Evolutionary conservation across 768 basidiomycete species (phyloP).

Genomic region (Leccinum ochraceum): DNA sequence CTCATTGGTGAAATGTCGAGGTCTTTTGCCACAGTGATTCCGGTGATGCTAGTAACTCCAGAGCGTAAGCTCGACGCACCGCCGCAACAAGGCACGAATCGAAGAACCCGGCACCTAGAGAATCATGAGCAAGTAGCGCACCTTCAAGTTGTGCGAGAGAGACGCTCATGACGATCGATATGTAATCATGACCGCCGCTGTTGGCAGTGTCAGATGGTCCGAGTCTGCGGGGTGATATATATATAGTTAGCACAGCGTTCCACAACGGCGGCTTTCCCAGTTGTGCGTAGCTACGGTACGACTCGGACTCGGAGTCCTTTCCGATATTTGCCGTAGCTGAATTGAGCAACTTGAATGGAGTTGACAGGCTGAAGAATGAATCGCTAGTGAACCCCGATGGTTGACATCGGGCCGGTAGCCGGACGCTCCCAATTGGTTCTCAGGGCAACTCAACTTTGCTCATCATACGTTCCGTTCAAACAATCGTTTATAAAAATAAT

Average conservation of each 20-base stretch:
- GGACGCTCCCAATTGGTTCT: not conserved
- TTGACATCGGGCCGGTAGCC: not conserved
- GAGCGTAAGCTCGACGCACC: not conserved
- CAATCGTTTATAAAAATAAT: not conserved
- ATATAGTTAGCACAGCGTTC: conserved; percentile 2
- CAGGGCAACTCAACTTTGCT: not conserved
- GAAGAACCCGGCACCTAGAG: not conserved
- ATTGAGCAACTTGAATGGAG: not conserved
- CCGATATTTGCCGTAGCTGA: not conserved
- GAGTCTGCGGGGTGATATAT: not conserved
- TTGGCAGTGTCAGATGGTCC: not conserved
- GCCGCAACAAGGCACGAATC: not conserved
- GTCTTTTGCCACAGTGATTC: conserved; percentile 5
- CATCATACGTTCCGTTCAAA: not conserved
- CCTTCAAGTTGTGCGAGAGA: not conserved
- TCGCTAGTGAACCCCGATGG: not conserved
- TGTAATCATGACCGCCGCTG: not conserved
- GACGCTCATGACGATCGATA: not conserved
- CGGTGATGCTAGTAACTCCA: not conserved
- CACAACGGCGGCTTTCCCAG: not conserved
- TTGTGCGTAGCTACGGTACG: not conserved
- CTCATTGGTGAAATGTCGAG: too few relatives aligned
- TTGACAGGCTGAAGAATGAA: not conserved
- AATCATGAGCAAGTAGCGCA: not conserved
- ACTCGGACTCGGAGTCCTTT: not conserved